Conservation (phyloP, 163 green algal species). For the Chlamydomonas reinhardtii region DNA sequence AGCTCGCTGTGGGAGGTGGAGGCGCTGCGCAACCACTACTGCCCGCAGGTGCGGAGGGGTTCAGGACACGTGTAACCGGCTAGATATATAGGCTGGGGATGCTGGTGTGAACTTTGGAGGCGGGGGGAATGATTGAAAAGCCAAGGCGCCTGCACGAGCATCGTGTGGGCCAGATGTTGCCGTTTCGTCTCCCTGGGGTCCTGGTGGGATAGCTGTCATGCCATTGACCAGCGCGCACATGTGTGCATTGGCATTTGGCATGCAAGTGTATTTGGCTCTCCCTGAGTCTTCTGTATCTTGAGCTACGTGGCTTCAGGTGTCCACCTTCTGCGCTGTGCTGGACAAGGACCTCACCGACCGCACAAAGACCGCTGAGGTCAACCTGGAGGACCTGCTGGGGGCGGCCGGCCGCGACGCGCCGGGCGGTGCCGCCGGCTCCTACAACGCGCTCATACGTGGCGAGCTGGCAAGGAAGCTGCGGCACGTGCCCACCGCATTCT, state of each 20-base stretch:
- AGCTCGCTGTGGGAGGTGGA: slow-evolving; percentile 96
- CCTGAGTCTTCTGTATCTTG: not conserved
- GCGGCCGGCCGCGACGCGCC: not conserved
- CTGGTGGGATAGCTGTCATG: too few relatives aligned
- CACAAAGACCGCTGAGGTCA: slow-evolving; percentile 81
- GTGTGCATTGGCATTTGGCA: not conserved
- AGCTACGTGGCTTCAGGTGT: slow-evolving; percentile 66
- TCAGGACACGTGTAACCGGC: too few relatives aligned
- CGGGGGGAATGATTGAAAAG: too few relatives aligned
- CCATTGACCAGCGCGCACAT: too few relatives aligned
- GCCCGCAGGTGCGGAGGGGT: slow-evolving; percentile 74
- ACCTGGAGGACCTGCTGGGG: slow-evolving; percentile 72
- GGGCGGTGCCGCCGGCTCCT: slow-evolving; percentile 17
- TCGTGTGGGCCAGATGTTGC: not conserved
- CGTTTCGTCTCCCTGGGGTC: too few relatives aligned
- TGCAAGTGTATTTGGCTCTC: not conserved
- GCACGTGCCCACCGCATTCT: slow-evolving; percentile 72
- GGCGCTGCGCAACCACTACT: slow-evolving; percentile 86
- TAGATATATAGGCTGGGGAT: too few relatives aligned
- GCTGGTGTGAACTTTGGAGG: not conserved
- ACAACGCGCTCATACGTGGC: slow-evolving; percentile 11
- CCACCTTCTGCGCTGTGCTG: slow-evolving; percentile 74
- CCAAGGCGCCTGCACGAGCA: not conserved
- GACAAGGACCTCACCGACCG: slow-evolving; percentile 89
- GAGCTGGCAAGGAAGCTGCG: slow-evolving; percentile 22